Evolutionary conservation across 2,329 filamentous ascomycete species (phyloP), one percentile per base, ranked within the genome.

Genomic region (Neonectria coccinea): DNA sequence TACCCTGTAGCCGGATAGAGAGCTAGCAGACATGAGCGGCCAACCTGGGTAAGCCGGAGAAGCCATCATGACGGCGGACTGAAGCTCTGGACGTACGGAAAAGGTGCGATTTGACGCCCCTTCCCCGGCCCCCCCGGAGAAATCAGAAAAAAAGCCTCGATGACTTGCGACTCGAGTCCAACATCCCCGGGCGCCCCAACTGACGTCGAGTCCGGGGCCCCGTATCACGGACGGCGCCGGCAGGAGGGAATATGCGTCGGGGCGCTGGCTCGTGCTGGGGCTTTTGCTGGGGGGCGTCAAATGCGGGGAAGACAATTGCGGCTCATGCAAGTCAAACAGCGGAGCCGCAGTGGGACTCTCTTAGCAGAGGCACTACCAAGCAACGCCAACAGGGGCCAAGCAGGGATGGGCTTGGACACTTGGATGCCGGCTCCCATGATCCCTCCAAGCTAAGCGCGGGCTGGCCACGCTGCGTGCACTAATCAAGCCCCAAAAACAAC

Each of bases 251-350:
- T 66, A 52, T 60, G 57, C 47, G 51, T 52, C 53, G 36, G 50
- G 50, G 55, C 60, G 47, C 54, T 53, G 67, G 67, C 65, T 66
- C 47, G 59, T 68, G 63, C 56, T 64, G 55, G 61, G 61, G 67
- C 25, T 11, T 67, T 68, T 44, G 69, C 62, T 62, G 52, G 59
- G 48, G 71, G 71, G 62, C 16, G 33, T 69, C 54, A 67, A 62
- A 73, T 74, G 72, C 70, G 72, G 72, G 72, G 72, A 74, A 74
- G 51, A 48, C 44, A 70, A 73, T 70, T 74, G 72, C 72, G 72
- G 72, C 72, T 74, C 72, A 74, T 74, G 72, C 70, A 74, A 74
- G 70, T 72, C 68, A 74, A 73, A 60, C 65, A 73, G 72, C 72
- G 72, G 72, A 74, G 72, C 72, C 72, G 72, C 72, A 74, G 70